Evolutionary conservation across 345 rosid species (phyloP).

Genomic region (Citrus mangshanensis): DNA sequence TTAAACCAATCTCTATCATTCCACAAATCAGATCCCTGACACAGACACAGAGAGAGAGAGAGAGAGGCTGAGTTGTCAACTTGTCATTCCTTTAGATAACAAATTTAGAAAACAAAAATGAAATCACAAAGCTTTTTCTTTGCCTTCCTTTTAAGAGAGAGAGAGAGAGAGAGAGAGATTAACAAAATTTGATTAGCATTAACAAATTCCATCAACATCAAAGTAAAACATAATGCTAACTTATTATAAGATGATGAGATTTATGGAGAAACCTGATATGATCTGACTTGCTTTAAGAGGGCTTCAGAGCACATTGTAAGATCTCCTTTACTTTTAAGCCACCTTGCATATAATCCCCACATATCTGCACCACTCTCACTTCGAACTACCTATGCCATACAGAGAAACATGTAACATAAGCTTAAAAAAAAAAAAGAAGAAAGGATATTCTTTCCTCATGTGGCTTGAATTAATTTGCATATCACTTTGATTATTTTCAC

Average conservation of each 20-base stretch:
- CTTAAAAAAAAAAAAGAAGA: too few species aligned
- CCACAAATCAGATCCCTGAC: too few species aligned
- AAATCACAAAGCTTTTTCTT: too few species aligned
- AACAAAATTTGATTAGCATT: neutral
- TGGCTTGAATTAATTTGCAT: neutral
- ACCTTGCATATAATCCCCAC: slow-evolving; percentile 90
- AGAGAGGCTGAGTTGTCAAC: too few species aligned
- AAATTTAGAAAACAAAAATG: too few species aligned
- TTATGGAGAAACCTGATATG: slow-evolving; percentile 69
- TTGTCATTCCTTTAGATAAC: too few species aligned
- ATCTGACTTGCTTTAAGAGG: slow-evolving; percentile 86
- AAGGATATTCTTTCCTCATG: neutral
- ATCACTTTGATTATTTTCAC: neutral
- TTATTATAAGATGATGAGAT: neutral
- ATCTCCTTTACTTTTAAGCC: slow-evolving; percentile 87
- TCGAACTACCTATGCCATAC: slow-evolving; percentile 51
- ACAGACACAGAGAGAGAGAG: too few species aligned
- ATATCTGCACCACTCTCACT: slow-evolving; percentile 58
- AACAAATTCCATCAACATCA: neutral
- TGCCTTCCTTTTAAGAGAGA: neutral
- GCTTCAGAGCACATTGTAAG: slow-evolving; percentile 88
- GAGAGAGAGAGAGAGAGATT: neutral
- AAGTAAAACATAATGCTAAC: neutral
- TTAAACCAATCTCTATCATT: too few species aligned
- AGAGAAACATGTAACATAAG: slow-evolving; percentile 7